A percentile compares a stretch with the other conserved stretches of the same genome.
These are phyloP conservation scores for Coffea eugenioides DNA, from an alignment of 257 asterid species.

Conservation along the genomic window DNA sequence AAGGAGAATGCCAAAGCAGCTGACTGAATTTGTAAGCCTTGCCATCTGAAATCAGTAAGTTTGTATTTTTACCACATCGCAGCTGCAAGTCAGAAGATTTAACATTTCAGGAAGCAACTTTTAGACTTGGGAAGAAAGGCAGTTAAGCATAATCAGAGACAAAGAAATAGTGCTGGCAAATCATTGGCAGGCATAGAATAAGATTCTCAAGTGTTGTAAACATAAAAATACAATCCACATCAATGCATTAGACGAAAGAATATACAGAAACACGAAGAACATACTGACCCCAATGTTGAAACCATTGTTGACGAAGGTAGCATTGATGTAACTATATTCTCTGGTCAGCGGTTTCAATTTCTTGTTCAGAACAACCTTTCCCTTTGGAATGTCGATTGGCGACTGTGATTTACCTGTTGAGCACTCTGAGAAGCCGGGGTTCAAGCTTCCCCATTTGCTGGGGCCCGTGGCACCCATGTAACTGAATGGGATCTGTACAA, in stretches of 20 bases:
- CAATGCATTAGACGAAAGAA: background rate
- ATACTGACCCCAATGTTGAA: slow-evolving; percentile 63
- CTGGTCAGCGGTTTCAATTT: slow-evolving; percentile 56
- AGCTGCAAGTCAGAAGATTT: slow-evolving; percentile 43
- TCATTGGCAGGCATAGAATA: background rate
- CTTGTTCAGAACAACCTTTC: slow-evolving; percentile 24
- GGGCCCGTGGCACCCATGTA: slow-evolving; percentile 78
- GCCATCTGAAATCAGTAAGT: slow-evolving; percentile 43
- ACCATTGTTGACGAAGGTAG: slow-evolving; percentile 58
- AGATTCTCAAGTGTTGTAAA: background rate
- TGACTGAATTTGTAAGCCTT: slow-evolving; percentile 58
- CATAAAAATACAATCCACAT: no score
- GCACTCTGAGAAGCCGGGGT: slow-evolving; percentile 69
- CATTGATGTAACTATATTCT: slow-evolving; percentile 49
- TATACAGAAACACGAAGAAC: background rate
- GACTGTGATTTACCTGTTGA: slow-evolving; percentile 64
- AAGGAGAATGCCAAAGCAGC: slow-evolving; percentile 93
- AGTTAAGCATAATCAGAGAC: background rate
- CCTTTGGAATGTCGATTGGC: slow-evolving; percentile 55
- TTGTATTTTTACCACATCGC: slow-evolving; percentile 56
- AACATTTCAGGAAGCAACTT: background rate
- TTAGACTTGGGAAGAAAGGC: background rate
- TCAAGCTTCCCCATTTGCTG: slow-evolving; percentile 59
- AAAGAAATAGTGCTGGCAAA: background rate
- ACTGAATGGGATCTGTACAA: slow-evolving; percentile 39